phyloP scores from a whole-genome alignment of 2,329 filamentous ascomycete genomes.

The Microdochium trichocladiopsis region DNA sequence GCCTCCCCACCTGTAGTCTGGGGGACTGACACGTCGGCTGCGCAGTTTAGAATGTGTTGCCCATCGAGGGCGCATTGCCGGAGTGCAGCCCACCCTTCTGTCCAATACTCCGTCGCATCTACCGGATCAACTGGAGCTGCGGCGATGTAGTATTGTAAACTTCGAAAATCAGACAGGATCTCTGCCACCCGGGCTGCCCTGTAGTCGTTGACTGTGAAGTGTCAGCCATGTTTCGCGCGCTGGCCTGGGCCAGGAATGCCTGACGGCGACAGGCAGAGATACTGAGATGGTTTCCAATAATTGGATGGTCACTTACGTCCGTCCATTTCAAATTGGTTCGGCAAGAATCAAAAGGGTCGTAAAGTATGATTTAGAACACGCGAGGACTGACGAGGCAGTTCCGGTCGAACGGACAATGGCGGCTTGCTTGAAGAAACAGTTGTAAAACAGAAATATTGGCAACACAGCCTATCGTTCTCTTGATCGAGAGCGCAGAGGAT shows the following conservation, averaged over 20 bases:
- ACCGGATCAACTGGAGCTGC: slow-evolving; percentile 46
- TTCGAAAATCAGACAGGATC: slow-evolving; percentile 54
- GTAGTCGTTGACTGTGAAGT: slow-evolving; percentile 48
- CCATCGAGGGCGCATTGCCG: slow-evolving; percentile 57
- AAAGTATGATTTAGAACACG: no score
- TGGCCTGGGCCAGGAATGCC: neutral
- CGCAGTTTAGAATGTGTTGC: slow-evolving; percentile 57
- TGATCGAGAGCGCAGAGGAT: neutral
- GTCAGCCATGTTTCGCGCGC: neutral
- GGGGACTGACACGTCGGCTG: slow-evolving; percentile 54
- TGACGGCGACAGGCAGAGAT: neutral
- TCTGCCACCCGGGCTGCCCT: slow-evolving; percentile 54
- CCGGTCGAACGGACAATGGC: no score
- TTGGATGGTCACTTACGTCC: slow-evolving; percentile 12
- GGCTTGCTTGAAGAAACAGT: no score
- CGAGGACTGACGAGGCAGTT: no score
- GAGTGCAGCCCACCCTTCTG: slow-evolving; percentile 55
- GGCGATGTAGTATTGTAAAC: slow-evolving; percentile 55
- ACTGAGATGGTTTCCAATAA: neutral
- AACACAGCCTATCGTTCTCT: neutral
- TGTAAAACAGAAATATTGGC: neutral
- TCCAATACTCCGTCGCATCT: slow-evolving; percentile 52
- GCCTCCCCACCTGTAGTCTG: slow-evolving; percentile 42
- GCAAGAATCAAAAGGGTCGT: no score
- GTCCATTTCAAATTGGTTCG: slow-evolving; percentile 9